Percentiles rank a stretch among this genome's conserved stretches.
phyloP scores from a whole-genome alignment of 2,329 filamentous ascomycete genomes.

The Hysterium pulicare region DNA sequence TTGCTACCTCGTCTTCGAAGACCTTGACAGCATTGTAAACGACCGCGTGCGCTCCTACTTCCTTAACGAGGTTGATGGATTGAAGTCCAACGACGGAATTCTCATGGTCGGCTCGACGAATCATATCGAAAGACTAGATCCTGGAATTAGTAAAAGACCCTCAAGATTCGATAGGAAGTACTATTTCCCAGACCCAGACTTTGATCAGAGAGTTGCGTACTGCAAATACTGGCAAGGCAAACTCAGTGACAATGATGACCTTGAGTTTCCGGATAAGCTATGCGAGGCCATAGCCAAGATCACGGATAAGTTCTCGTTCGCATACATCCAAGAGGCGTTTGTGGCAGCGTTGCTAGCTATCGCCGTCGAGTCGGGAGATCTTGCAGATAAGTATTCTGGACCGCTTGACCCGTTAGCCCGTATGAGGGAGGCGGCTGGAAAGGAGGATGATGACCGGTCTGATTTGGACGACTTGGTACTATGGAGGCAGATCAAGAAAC shows the following conservation, averaged over 20 bases:
- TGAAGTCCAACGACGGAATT: conserved; percentile 67
- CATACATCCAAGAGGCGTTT: conserved; percentile 46
- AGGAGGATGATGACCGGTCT: conserved; percentile 11
- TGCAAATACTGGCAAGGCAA: conserved; percentile 45
- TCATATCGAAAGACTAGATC: conserved; percentile 62
- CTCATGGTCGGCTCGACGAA: conserved; percentile 67
- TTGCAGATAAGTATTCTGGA: conserved; percentile 22
- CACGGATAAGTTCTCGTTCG: conserved; percentile 45
- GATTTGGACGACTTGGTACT: conserved; percentile 38
- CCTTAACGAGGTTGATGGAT: conserved; percentile 69
- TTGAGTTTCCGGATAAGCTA: conserved; percentile 42
- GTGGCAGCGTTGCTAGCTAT: conserved; percentile 39
- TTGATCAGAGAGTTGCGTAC: conserved; percentile 40
- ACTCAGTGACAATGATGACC: conserved; percentile 31
- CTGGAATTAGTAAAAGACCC: conserved; percentile 54
- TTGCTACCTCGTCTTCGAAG: conserved; percentile 69
- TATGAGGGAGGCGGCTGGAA: conserved; percentile 1
- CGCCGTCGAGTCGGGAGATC: conserved; percentile 15
- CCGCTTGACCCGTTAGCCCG: conserved; percentile 23
- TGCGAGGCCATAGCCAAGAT: conserved; percentile 40
- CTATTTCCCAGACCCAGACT: conserved; percentile 41
- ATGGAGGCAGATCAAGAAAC: conserved; percentile 42
- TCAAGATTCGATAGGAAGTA: conserved; percentile 48
- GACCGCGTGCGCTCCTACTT: conserved; percentile 64
- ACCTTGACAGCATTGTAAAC: conserved; percentile 64